Base-by-base conservation (phyloP, 2,329 filamentous ascomycete genomes). In the Verticillium tricorpus region DNA sequence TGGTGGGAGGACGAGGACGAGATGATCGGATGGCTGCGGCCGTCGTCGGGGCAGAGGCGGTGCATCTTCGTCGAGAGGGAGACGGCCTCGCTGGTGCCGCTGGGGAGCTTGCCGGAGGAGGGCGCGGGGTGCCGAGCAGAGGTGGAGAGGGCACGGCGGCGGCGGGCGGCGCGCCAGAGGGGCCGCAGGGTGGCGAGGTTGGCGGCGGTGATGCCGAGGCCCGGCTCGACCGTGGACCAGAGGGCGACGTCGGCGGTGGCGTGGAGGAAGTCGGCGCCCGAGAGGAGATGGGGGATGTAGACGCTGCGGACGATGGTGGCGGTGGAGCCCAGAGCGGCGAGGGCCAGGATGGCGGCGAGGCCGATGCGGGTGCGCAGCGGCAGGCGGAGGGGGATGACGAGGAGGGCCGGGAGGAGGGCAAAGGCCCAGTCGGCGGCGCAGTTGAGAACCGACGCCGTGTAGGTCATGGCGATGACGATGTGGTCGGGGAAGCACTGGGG, bases 151-250 rank as follows among this genome's bases (percentile, higher is more conserved):
- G 37, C 37, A 5, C 37, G 37, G 15, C 37, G 37, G 60, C 5
- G 59, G 59, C 63, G 62, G 63, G 15, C 14, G 37, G 37, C 37
- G 37, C 37, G 37, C 37, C 37, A 40, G 12, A 78, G 74, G 1
- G 77, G 76, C 14, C 71, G 69, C 1, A 80, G 73, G 1, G 78
- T 80, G 6, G 78, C 78, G 1, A 76, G 60, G 0, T 69, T 73
- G 6, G 76, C 72, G 8, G 78, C 75, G 1, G 72, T 74, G 50
- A 80, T 77, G 35, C 74, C 77, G 40, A 80, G 73, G 5, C 76
- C 76, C 5, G 74, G 75, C 64, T 80, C 78, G 40, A 79, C 72
- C 22, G 78, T 79, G 1, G 75, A 79, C 78, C 78, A 81, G 61
- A 80, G 76, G 19, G 77, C 77, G 6, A 80, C 69, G 57, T 78